Conservation (phyloP, 768 basidiomycete species). For the Pulveroboletus sp. region DNA sequence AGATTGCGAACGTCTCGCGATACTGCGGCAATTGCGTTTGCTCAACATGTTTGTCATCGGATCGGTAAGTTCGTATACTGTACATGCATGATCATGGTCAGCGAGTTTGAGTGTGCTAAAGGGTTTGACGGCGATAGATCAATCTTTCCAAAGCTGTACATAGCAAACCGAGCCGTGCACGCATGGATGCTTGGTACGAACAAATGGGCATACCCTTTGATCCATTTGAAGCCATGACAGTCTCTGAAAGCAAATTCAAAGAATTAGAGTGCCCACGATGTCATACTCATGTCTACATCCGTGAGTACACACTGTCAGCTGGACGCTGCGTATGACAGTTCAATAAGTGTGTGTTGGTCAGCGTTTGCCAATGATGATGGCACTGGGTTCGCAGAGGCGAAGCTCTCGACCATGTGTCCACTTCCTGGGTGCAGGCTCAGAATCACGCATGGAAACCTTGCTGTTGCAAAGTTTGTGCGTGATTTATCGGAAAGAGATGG, state of each 20-base stretch:
- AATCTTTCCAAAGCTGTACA: slow-evolving; percentile 18
- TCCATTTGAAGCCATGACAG: slow-evolving; percentile 34
- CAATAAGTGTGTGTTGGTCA: slow-evolving; percentile 17
- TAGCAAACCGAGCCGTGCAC: slow-evolving; percentile 12
- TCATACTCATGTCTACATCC: slow-evolving; percentile 23
- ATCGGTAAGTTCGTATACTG: slow-evolving; percentile 20
- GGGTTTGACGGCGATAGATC: slow-evolving; percentile 16
- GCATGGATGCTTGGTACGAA: slow-evolving; percentile 21
- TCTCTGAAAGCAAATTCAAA: slow-evolving; percentile 19
- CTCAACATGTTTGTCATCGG: slow-evolving; percentile 28
- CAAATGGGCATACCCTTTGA: slow-evolving; percentile 31
- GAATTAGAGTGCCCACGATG: slow-evolving; percentile 36
- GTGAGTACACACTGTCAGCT: slow-evolving; percentile 25
- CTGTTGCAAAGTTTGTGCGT: slow-evolving; percentile 40
- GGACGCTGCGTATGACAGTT: background rate
- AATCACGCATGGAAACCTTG: slow-evolving; percentile 43
- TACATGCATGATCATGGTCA: background rate
- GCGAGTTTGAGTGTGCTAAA: background rate
- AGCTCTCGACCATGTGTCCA: slow-evolving; percentile 38
- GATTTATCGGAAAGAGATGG: slow-evolving; percentile 33
- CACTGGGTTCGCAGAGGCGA: slow-evolving; percentile 47
- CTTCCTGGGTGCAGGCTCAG: slow-evolving; percentile 35
- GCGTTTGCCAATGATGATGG: slow-evolving; percentile 40
- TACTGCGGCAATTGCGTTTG: slow-evolving; percentile 23
- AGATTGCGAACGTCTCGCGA: slow-evolving; percentile 30